phyloP scores from a whole-genome alignment of 176 grass and related monocot genomes.

The Typha latifolia region DNA sequence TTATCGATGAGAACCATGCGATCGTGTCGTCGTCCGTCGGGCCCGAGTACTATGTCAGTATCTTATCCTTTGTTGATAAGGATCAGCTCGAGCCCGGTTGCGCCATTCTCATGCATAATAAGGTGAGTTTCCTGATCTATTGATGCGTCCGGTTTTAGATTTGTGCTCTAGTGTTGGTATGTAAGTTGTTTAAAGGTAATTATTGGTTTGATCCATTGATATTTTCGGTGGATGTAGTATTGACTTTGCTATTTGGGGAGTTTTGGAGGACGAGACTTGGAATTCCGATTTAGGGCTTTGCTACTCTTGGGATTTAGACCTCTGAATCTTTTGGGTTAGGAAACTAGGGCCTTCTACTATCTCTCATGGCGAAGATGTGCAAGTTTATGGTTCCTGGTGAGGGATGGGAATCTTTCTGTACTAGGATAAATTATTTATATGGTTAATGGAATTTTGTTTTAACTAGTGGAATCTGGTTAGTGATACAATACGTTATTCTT shows the following conservation, averaged over 20 bases:
- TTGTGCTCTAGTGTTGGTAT: not conserved
- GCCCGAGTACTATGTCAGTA: slow-evolving; percentile 81
- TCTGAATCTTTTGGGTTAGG: not conserved
- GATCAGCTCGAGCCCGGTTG: slow-evolving; percentile 87
- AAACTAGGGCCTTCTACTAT: not conserved
- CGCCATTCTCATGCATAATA: slow-evolving; percentile 88
- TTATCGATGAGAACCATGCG: slow-evolving; percentile 83
- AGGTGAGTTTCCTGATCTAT: slow-evolving; percentile 26
- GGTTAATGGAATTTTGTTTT: too few relatives aligned
- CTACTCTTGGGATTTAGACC: not conserved
- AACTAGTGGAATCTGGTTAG: too few relatives aligned
- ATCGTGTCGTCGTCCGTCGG: slow-evolving; percentile 79
- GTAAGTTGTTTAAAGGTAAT: not conserved
- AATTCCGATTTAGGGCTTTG: not conserved
- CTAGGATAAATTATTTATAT: too few relatives aligned
- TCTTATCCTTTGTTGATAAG: slow-evolving; percentile 81
- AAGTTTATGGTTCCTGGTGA: not conserved
- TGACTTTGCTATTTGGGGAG: not conserved
- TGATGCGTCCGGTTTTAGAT: not conserved
- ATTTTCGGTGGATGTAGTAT: not conserved
- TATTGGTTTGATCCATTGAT: not conserved
- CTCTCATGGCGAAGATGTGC: not conserved
- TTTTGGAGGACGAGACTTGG: not conserved
- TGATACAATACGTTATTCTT: too few relatives aligned
- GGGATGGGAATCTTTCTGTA: not conserved